Base-by-base conservation (phyloP, 2,329 filamentous ascomycete genomes). In the Didymella glomerata region DNA sequence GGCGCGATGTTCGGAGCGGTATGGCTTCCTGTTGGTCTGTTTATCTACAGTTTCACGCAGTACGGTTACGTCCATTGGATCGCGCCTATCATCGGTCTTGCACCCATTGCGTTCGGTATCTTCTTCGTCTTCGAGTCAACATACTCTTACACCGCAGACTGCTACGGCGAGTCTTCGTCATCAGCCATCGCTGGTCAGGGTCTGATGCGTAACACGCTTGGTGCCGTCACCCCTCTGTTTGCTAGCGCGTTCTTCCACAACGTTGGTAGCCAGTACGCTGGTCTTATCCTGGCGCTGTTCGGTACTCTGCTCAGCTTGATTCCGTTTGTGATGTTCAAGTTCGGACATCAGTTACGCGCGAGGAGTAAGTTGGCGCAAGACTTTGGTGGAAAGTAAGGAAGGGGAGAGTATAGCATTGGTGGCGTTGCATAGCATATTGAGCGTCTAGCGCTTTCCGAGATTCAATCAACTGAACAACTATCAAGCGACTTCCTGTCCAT, bases 41-140 rank as follows among this genome's bases (percentile, higher is more conserved):
- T 77, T 64, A 81, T 85, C 69, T 85, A 84, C 77, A 79, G 76
- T 38, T 84, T 84, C 76, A 84, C 82, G 1, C 82, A 84, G 67
- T 84, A 84, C 68, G 77, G 72, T 4, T 76, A 78, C 51, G 68
- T 84, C 1, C 73, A 68, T 50, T 85, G 83, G 83, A 79, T 83
- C 49, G 82, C 79, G 0, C 82, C 82, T 1, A 73, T 78, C 30
- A 80, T 84, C 48, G 80, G 79, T 14, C 78, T 85, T 2, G 81
- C 78, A 0, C 79, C 81, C 9, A 84, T 84, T 50, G 77, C 81
- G 3, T 79, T 84, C 54, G 83, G 83, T 5, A 84, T 85, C 69
- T 84, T 81, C 78, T 85, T 84, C 72, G 81, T 79, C 25, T 79
- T 80, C 62, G 78, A 79, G 63, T 71, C 70, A 16, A 78, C 76